Evolutionary conservation across 169 alveolate genomes (phyloP), one percentile per base, ranked within the genome.

Genomic region (Plasmodium inui): DNA sequence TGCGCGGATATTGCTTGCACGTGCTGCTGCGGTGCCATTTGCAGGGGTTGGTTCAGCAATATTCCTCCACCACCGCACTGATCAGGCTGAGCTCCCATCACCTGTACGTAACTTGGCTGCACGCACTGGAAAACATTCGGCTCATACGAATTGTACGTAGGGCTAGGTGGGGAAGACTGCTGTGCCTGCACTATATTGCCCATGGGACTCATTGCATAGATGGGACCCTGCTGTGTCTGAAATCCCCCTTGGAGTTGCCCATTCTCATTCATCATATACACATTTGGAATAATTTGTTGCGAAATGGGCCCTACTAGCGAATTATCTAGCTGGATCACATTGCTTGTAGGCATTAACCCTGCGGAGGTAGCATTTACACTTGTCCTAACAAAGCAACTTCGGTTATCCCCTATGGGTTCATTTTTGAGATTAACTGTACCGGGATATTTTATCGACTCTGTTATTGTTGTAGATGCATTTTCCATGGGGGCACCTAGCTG

Each of bases 401-500:
- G 71, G 19, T 81, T 89, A 71, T 89, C 39, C 55, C n/a, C 22
- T 1, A 78, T 17, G 39, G 89, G 22, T 30, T 82, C 83, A 26
- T 76, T 44, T 89, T 83, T 55, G n/a, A 83, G 39, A 67, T 55
- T 82, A 37, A 82, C 82, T n/a, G 34, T 14, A 32, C 83, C 39
- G 44, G 83, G 92, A 46, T 73, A 76, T n/a, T 82, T 89, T 86
- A 92, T 57, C 26, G 91, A 73, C 30, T 61, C 91, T 34, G 90
- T 95, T 37, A 76, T 70, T 32, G 92, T 67, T 71, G 83, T 81
- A 55, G 94, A 76, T 39, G 83, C 70, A 85, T 84, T 92, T 17
- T 88, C 95, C 26, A 74, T 19, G 41, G 83, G 94, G 22, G 14
- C 17, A 37, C 86, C 95, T 79, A 92, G 80, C 14, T 94, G 96